Conservation (phyloP, 257 asterid genomes). For the Gynochthodes officinalis region DNA sequence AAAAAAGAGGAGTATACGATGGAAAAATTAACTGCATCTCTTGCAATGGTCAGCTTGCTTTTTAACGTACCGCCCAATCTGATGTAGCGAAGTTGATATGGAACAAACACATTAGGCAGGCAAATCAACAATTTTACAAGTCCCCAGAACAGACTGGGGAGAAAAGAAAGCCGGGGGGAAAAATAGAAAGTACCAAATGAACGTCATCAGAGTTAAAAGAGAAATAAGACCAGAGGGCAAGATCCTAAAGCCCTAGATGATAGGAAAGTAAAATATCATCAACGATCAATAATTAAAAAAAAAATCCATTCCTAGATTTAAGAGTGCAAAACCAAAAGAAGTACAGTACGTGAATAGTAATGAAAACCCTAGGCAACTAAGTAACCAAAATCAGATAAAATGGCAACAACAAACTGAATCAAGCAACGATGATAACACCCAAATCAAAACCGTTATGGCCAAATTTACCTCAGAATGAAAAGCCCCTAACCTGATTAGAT, state of each 20-base stretch:
- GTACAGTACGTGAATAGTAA: neutral
- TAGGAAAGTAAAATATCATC: neutral
- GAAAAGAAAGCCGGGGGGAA: neutral
- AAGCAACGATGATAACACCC: neutral
- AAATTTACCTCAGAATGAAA: slow-evolving; percentile 5
- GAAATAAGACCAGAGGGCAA: neutral
- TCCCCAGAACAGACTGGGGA: too few relatives aligned
- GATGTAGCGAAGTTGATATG: too few relatives aligned
- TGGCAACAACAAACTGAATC: neutral
- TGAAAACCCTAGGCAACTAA: slow-evolving; percentile 10
- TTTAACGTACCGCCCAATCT: too few relatives aligned
- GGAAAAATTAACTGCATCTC: too few relatives aligned
- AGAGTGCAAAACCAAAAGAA: neutral
- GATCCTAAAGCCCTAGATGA: neutral
- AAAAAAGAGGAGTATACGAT: too few relatives aligned
- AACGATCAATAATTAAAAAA: neutral
- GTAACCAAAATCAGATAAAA: neutral
- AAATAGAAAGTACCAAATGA: too few relatives aligned
- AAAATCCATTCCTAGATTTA: neutral
- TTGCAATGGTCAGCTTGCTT: too few relatives aligned
- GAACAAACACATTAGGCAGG: too few relatives aligned
- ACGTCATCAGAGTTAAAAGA: neutral
- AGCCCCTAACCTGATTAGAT: neutral
- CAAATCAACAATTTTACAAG: neutral
- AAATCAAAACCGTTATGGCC: neutral